Percentiles rank a stretch among this genome's conserved stretches.
Evolutionary conservation across 2,329 filamentous ascomycete species (phyloP).

Genomic region (Talaromyces funiculosus): DNA sequence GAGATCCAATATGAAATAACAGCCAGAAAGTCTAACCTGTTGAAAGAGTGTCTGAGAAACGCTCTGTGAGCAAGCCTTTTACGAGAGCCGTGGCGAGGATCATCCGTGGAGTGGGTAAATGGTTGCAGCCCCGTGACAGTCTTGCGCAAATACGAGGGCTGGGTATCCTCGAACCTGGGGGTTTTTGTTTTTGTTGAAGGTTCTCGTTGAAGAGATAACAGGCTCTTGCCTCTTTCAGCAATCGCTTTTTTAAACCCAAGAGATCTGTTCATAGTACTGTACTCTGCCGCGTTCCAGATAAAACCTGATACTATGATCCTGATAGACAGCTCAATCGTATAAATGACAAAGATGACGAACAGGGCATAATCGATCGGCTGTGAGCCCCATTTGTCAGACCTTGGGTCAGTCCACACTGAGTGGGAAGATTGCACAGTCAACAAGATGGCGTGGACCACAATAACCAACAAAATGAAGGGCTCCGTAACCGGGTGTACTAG

Average conservation of each 20-base stretch:
- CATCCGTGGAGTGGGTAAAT: conserved; percentile 53
- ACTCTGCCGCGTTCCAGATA: conserved; percentile 81
- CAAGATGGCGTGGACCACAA: conserved; percentile 82
- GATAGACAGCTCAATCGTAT: conserved; percentile 76
- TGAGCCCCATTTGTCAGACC: conserved; percentile 60
- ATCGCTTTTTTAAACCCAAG: conserved; percentile 69
- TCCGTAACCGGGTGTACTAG: conserved; percentile 83
- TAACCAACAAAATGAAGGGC: conserved; percentile 77
- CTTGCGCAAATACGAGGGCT: conserved; percentile 57
- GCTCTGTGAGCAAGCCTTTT: conserved; percentile 82
- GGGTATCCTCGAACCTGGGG: conserved; percentile 33
- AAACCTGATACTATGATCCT: conserved; percentile 91
- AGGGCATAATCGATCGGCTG: conserved; percentile 69
- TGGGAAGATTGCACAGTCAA: conserved; percentile 75
- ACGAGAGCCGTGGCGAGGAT: conserved; percentile 72
- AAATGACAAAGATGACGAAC: conserved; percentile 77
- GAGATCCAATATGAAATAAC: conserved; percentile 94
- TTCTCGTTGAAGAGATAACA: conserved; percentile 78
- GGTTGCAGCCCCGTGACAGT: conserved; percentile 71
- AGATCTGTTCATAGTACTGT: conserved; percentile 80
- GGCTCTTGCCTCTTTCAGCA: conserved; percentile 65
- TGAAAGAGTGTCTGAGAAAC: conserved; percentile 92
- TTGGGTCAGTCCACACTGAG: conserved; percentile 59
- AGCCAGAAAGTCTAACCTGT: conserved; percentile 88
- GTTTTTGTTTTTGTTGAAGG: conserved; percentile 55